These are phyloP conservation scores for Raffaelea arxii DNA, from an alignment of 2,329 filamentous ascomycete species.

Conservation along the genomic window DNA sequence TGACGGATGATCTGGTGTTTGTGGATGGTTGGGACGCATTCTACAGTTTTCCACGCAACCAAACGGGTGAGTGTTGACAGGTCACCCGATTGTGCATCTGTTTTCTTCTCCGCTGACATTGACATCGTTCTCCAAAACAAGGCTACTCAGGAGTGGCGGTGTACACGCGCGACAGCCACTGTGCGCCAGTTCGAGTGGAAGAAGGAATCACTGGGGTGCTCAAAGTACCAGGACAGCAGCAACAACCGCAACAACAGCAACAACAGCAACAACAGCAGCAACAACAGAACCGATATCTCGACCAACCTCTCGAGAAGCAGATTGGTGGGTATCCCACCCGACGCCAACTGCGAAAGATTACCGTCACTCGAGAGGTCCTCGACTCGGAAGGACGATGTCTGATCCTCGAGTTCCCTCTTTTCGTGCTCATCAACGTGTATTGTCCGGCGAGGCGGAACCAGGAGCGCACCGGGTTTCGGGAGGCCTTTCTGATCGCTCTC, in stretches of 20 bases:
- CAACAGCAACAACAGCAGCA: no score
- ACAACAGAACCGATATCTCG: constrained; percentile 60
- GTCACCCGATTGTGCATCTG: neutral
- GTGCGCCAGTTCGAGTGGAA: constrained; percentile 80
- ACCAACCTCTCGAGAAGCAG: constrained; percentile 61
- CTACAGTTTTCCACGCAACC: constrained; percentile 86
- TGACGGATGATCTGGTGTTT: constrained; percentile 91
- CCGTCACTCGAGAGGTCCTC: constrained; percentile 59
- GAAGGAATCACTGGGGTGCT: constrained; percentile 86
- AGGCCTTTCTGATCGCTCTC: constrained; percentile 68
- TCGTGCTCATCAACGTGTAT: constrained; percentile 88
- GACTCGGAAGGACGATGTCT: constrained; percentile 91
- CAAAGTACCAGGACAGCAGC: constrained; percentile 60
- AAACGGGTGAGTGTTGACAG: constrained; percentile 59
- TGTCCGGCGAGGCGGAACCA: constrained; percentile 85
- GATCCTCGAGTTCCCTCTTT: constrained; percentile 85
- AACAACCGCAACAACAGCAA: no score
- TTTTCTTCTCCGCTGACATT: neutral
- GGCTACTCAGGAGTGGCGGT: constrained; percentile 94
- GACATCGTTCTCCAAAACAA: no score
- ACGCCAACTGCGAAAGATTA: constrained; percentile 46
- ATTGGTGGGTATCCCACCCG: constrained; percentile 81
- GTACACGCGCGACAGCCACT: constrained; percentile 81
- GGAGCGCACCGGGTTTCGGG: constrained; percentile 67
- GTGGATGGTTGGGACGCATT: constrained; percentile 93